Evolutionary conservation across 176 grass and related monocot species (phyloP).

Genomic region (Lolium rigidum): DNA sequence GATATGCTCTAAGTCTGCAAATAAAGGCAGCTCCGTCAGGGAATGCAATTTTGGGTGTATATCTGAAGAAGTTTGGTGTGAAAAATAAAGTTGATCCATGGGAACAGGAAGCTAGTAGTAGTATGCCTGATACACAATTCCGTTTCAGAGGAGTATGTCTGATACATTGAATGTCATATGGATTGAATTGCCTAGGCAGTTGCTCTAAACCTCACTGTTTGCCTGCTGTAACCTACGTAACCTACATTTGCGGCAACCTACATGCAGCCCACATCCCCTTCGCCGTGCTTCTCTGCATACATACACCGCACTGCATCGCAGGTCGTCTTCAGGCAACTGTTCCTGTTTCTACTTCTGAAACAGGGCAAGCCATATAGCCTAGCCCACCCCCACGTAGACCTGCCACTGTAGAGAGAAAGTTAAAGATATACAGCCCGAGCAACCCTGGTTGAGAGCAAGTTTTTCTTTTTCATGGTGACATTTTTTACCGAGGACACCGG

Average conservation of each 20-base stretch:
- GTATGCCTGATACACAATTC: background rate
- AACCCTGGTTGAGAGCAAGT: too few relatives aligned
- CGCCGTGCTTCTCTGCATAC: background rate
- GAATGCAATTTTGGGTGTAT: background rate
- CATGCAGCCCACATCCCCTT: background rate
- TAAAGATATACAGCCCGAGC: too few relatives aligned
- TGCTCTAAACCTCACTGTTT: slow-evolving; percentile 36
- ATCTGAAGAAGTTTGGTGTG: background rate
- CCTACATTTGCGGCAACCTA: slow-evolving; percentile 8
- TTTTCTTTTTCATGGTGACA: too few relatives aligned
- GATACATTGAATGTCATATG: background rate
- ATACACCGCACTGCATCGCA: background rate
- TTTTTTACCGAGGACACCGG: too few relatives aligned
- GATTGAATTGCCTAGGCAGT: slow-evolving; percentile 28
- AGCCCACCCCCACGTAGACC: too few relatives aligned
- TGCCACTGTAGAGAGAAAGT: too few relatives aligned
- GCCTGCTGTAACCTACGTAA: slow-evolving; percentile 35
- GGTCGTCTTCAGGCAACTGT: background rate
- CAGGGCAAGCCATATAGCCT: too few relatives aligned
- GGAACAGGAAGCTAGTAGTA: background rate
- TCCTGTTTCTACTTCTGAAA: background rate
- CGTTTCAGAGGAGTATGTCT: background rate
- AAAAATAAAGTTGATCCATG: background rate
- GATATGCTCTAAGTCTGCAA: too few relatives aligned
- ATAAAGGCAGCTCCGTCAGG: background rate